Base-by-base conservation (phyloP, 768 basidiomycete species). In the Leccinum sublutescens region DNA sequence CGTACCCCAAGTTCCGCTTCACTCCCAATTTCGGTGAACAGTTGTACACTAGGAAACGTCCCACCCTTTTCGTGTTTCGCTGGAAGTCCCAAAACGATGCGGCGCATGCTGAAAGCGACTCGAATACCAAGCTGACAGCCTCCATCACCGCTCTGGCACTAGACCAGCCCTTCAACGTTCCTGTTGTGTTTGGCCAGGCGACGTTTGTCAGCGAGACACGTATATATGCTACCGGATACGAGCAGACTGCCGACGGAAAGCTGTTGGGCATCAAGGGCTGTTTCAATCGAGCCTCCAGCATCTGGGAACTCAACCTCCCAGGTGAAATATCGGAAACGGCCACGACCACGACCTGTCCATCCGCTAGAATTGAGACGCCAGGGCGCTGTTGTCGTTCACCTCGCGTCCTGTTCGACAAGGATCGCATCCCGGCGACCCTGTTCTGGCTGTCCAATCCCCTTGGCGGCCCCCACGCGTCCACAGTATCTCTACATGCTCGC, bases 21-120 rank as follows among this genome's bases (percentile, higher is more conserved):
- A 74, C 65, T 1, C 86, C 88, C 4, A 77, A 80, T 50, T 83
- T 88, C 59, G 89, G 89, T 0, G 89, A 91, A 71, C 79, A 79
- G 7, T 66, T 87, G n/a, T 68, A 69, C 5, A 80, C 79, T 4
- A 84, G 80, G 66, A 80, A 78, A 60, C 71, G 75, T 5, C 85
- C 89, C 1, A 73, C 74, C 0, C 69, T 84, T 7, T 90, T 85
- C 65, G 54, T 89, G 14, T 77, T 86, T 51, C 74, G 74, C 10
- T 87, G 85, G 81, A 62, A 74, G 15, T 52, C 68, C 4, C 50
- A 47, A 14, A 23, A 47, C 19, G 47, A 40, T 5, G 45, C 43
- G 12, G 57, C 56, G 6, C 17, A 15, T 6, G 43, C 12, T 43
- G 17, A 56, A 64, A 54, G 47, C 7, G 50, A 17, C 15, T 34